Evolutionary conservation across 306 rosid genomes (phyloP), one percentile per base, ranked within the genome.

Genomic region (Canavalia gladiata): DNA sequence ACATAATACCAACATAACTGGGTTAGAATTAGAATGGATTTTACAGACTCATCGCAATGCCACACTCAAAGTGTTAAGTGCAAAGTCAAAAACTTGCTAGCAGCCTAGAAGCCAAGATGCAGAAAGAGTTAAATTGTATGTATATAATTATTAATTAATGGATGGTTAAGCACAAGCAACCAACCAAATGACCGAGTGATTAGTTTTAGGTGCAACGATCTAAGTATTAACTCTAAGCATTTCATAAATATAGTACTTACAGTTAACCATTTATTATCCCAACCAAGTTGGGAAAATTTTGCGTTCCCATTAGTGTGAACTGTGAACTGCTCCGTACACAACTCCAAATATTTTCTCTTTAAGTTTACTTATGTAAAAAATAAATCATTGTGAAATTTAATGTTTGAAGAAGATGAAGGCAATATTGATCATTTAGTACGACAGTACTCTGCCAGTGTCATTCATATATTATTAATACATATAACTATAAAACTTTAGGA

Each of bases 381-480:
- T 51, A 34, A 75, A 77, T 66, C 54, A 66, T 42, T 33, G 73
- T 46, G 74, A 57, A n/a, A 4, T 45, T 78, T 11, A 39, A 72
- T 65, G 58, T 52, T 8, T 0, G 12, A 33, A 62, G 31, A 62
- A 7, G 63, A 29, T 63, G 45, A 8, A 62, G 10, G 4, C 2
- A 4, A 37, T 2, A 4, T 45, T 1, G n/a, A 33, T 49, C 64
- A 76, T 28, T 59, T 25, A 42, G 58, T 60, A 50, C 8, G 10
- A 30, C 34, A 25, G 28, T 18, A 18, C 25, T 5, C n/a, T 45
- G 82, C 60, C 25, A 64, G 69, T 55, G 73, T 57, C 65, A 35
- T 66, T 68, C 70, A 75, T 68, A 28, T 64, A 75, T 77, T 28
- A 56, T 80, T 4, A 72, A 80, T 30, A 50, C 35, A 42, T 63